Base-by-base conservation (phyloP, 306 rosid genomes). In the Geum urbanum region DNA sequence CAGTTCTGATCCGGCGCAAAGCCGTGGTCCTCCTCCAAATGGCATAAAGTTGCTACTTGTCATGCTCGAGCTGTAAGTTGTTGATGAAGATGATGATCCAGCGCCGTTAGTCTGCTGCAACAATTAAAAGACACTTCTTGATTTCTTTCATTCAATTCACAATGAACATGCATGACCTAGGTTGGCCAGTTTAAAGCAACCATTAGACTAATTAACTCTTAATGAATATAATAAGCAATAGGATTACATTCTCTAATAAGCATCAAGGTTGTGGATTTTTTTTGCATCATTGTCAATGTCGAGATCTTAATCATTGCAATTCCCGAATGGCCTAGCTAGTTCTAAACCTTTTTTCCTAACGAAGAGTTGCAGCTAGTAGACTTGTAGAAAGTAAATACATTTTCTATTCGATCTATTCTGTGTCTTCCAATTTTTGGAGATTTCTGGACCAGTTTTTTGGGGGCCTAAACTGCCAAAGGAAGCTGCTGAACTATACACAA, bases 21-120 rank as follows among this genome's bases (percentile, higher is more conserved):
- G 74, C 49, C 99, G 67, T 19, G 92, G 87, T 24, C 99, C 99
- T 82, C 99, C 99, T 0, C 99, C 99, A 41, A 95, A 95, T 14
- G 99, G 96, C 82, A 89, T 61, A 74, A 89, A 89, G 76, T 69
- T 80, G 44, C 67, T 86, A 61, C 67, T 64, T 5, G 68, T 45
- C 22, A 69, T 62, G 82, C 81, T 85, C n/a, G 83, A 32, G 67
- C 37, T 32, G 37, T 74, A 74, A 64, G 80, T 32, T 15, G 71
- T 18, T 0, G 73, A 69, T 51, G 61, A 61, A 27, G 82, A 48
- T 5, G 56, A 61, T 20, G 79, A 85, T 49, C 77, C 62, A 37
- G 53, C 18, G 20, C 74, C 79, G 66, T 79, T 77, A 50, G 73
- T 82, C 86, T 90, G 88, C 84, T 80, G 72, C 83, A 73, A 8